Evolutionary conservation across 495 filamentous ascomycete genomes (phyloP), one percentile per base, ranked within the genome.

Genomic region (Parmelia sp.): DNA sequence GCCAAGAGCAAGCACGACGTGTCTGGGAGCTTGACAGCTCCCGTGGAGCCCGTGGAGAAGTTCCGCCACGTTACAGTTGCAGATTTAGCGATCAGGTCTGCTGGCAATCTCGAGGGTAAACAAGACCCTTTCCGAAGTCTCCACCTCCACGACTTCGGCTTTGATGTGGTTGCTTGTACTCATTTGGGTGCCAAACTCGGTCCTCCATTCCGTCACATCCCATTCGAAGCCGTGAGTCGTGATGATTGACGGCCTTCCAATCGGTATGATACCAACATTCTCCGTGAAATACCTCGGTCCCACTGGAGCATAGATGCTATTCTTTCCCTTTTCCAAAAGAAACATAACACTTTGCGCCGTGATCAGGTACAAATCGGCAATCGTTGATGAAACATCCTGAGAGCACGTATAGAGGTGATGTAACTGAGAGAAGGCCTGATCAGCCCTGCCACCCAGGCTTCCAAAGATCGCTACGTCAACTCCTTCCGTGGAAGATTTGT

Each of bases 131-230:
- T 81, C 84, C 11, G 82, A 82, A 37, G 89, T 86, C 70, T 83
- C 74, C 3, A 96, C 81, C 62, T 76, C 76, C 58, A 95, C 80
- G 12, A 70, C 66, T 14, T 83, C 76, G 57, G 77, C 78, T 40
- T 76, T 75, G 35, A 96, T 83, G 70, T 92, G 89, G 76, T 98
- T 98, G 74, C 94, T 98, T 55, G 94, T 97, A 70, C 92, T 96
- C 65, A 98, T 75, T 69, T 88, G 84, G 0, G 86, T 85, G 0
- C 93, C 94, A 74, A 97, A 91, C 68, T 83, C 79, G 0, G 92
- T 96, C 65, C 79, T 74, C 89, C 91, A 93, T 61, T 88, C 77
- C 63, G 79, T 66, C 2, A 98, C 88, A 74, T 98, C 90, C 93
- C 94, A 98, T 70, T 93, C 86, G 53, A 98, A 77, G 0, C 94